Base-by-base conservation (phyloP, 192 early-diverging fungal genomes). In the Globomyces pollinis-pini region DNA sequence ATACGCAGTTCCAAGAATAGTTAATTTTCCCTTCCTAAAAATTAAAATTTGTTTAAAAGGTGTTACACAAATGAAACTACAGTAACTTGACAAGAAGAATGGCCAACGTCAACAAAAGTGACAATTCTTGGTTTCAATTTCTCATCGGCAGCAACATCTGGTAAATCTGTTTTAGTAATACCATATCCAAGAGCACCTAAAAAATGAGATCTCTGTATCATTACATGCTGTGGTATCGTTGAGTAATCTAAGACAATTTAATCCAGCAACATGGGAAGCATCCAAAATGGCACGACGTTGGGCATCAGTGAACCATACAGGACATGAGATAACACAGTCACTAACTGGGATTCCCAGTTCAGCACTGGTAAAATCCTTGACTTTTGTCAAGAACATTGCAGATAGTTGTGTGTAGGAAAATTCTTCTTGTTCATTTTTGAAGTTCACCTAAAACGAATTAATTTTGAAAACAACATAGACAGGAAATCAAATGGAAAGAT, bases 1-100 rank as follows among this genome's bases (percentile, higher is more conserved):
- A 70, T 84, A 96, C 3, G 93, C 90, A 44, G 88, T 88, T 44
- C 87, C 84, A 72, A 86, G 88, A 70, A 98, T 87, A 51, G 81
- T 82, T 66, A 98, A 82, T 79, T 98, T 90, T 57, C 95, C 95
- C 82, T 96, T 96, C n/a, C n/a, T n/a, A n/a, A n/a, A n/a, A n/a
- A n/a, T n/a, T n/a, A n/a, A n/a, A n/a, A n/a, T n/a, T n/a, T n/a
- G n/a, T n/a, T n/a, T n/a, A n/a, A n/a, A n/a, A n/a, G n/a, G n/a
- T n/a, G n/a, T n/a, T n/a, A n/a, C 64, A 93, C 74, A 76, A 91
- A 96, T 2, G 90, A 83, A 7, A 93, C 95, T 28, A 95, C 80
- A 18, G 88, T 76, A 51, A 93, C 88, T 57, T 84, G 84, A 79
- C 83, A 87, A 49, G 82, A 77, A 43, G 91, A 90, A 80, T 95